A percentile compares a stretch with the other conserved stretches of the same genome.
These are phyloP conservation scores for Aspergillus wentii DNA, from an alignment of 495 filamentous ascomycete species.

Conservation along the genomic window DNA sequence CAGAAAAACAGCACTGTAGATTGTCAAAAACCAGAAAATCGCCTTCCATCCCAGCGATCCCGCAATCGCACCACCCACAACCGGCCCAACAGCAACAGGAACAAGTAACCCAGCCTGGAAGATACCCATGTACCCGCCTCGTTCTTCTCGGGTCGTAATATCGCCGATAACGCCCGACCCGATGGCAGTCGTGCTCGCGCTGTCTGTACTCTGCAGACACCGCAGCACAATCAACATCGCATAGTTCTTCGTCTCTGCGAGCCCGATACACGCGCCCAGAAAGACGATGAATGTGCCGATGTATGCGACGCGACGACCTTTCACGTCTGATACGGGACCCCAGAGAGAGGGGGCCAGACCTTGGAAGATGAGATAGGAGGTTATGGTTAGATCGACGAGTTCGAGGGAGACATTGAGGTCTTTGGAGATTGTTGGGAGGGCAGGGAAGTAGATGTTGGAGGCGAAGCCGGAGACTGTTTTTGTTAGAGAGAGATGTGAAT, in stretches of 20 bases:
- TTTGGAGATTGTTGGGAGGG: conserved; percentile 37
- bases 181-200: conserved; percentile 41
- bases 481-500: conserved; percentile 1
- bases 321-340: conserved; percentile 46
- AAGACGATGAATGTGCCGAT: conserved; percentile 42
- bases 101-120: conserved; percentile 34
- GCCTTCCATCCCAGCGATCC: conserved; percentile 49
- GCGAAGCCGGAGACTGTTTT: conserved; percentile 44
- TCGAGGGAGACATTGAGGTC: conserved; percentile 38
- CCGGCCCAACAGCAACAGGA: conserved; percentile 46
- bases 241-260: conserved; percentile 37
- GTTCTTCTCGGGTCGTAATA: conserved; percentile 25
- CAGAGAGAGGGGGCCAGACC: conserved; percentile 47
- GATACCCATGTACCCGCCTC: conserved; percentile 30
- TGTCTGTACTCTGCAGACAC: conserved; percentile 37
- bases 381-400: conserved; percentile 47
- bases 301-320: conserved; percentile 44
- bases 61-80: conserved; percentile 50
- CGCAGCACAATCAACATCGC: conserved; percentile 31
- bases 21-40: conserved; percentile 55
- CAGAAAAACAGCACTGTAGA: conserved; percentile 42
- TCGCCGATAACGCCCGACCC: conserved; percentile 29
- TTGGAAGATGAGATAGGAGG: conserved; percentile 49
- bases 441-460: conserved; percentile 53
- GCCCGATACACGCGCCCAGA: conserved; percentile 42